Base-by-base conservation (phyloP, 2,329 filamentous ascomycete species). In the Pseudocercospora macadamiae region DNA sequence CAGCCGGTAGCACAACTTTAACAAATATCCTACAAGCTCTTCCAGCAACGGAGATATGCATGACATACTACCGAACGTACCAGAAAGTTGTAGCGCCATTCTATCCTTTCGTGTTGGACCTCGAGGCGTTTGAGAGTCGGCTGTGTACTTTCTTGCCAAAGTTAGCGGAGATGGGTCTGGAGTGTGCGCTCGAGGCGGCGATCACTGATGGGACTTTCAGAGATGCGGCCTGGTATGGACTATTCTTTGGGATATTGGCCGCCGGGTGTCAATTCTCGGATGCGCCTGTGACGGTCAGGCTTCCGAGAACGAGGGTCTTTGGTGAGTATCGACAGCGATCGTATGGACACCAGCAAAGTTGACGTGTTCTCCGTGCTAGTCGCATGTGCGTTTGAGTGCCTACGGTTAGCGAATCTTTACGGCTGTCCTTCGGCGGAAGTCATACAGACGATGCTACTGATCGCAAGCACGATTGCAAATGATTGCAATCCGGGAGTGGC, bases 401-500 rank as follows among this genome's bases (percentile, higher is more conserved):
- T 57, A 14, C 48, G 55, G 6, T 44, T 57, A 23, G 55, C 55
- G 6, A 57, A 57, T 23, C 21, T 57, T 12, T 57, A 57, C 26
- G 55, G 51, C 10, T 48, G 51, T 25, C 55, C 55, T 14, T 57
- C 55, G 12, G 18, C 44, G 16, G 55, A 57, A 14, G 34, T 36
- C 21, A 39, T 57, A 10, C 55, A 57, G 48, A 45, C 55, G 16
- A 45, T 44, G 14, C 48, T 57, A 1, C 26, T 57, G 19, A 28
- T 57, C 8, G 55, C 51, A 4, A 53, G 34, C 10, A 39, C 51
- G 16, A 51, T 57, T 36, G 45, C 55, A 12, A 57, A 57, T 32
- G 55, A 57, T 34, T 53, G 32, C 23, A 57, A 57, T 53, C 55
- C 55, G 18, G 55, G 55, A 2, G 55, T 53, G n/a, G 55, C 32